Evolutionary conservation across 139 green algal genomes (phyloP), one percentile per base, ranked within the genome.

Genomic region (Mesotaenium endlicherianum): DNA sequence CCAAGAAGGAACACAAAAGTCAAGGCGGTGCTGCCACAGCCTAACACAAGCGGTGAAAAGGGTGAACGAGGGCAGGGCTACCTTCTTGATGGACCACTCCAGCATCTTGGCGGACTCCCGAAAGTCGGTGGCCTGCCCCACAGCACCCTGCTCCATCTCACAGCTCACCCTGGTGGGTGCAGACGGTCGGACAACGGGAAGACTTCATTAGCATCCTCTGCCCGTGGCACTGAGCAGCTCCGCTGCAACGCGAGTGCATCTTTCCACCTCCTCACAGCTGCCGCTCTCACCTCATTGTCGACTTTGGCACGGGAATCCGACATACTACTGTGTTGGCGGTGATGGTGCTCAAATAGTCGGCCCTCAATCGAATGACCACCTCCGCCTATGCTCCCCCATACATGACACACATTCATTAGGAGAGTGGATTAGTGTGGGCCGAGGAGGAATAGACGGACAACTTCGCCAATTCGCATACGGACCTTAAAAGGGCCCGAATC

Each of bases 31-130:
- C 26, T 64, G 20, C 26, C 26, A 34, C 26, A 34, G 20, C 26
- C 20, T 64, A 34, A 64, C 53, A 64, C 20, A 34, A 64, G 26
- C 26, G 20, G 20, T 64, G 53, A 26, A 64, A 64, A 64, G 26
- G 26, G 26, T 64, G 26, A 20, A 64, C 20, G 26, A 64, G 53
- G 53, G 44, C 1, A 76, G 58, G 17, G 2, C 31, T 2, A 89
- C 26, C 79, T 89, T 87, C 59, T 91, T 91, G 20, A 91, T 68
- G 31, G 74, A 80, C 89, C 89, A 92, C 57, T 71, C 53, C 42
- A 92, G 38, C 17, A 34, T 50, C 70, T 90, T 90, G 14, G 86
- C 44, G 14, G 58, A 11, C 20, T 89, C 79, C 45, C 77, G 58
- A 80, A 82, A 92, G 45, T 88, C 82, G 5, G 70, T 79, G 30